phyloP scores from a whole-genome alignment of 2,329 filamentous ascomycete species.

The Drechslera avenae region DNA sequence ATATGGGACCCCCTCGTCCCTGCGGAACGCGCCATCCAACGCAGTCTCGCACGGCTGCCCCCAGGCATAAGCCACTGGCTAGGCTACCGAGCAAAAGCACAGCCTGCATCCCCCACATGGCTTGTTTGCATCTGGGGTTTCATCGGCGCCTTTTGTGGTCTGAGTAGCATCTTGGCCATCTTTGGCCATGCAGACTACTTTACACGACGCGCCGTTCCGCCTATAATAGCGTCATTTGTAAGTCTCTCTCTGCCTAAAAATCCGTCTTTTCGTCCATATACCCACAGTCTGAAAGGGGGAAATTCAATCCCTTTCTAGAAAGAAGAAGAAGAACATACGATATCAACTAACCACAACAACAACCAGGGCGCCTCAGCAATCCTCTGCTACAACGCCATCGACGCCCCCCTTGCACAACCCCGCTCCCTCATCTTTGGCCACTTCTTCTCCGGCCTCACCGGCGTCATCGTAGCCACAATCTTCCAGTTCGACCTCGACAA shows the following conservation, averaged over 20 bases:
- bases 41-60: constrained; percentile 58
- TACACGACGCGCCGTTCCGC: constrained; percentile 46
- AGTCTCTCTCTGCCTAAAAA: constrained; percentile 17
- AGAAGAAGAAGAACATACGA: too few species aligned
- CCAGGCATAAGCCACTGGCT: constrained; percentile 70
- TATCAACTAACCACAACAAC: neutral
- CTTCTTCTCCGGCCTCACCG: constrained; percentile 51
- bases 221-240: constrained; percentile 51
- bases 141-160: constrained; percentile 51
- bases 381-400: constrained; percentile 54
- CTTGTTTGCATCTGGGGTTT: constrained; percentile 51
- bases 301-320: too few species aligned
- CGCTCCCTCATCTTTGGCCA: constrained; percentile 53
- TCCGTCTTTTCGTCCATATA: too few species aligned
- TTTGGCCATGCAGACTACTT: constrained; percentile 50
- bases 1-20: constrained; percentile 35
- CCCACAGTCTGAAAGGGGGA: too few species aligned
- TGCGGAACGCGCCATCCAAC: constrained; percentile 37
- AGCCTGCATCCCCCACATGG: constrained; percentile 34
- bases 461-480: constrained; percentile 52
- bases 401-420: constrained; percentile 54
- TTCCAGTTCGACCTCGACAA: constrained; percentile 48
- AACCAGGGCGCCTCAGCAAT: constrained; percentile 53
- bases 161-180: constrained; percentile 50
- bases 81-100: constrained; percentile 46